A percentile compares a stretch with the other conserved stretches of the same genome.
Conservation (phyloP, 208 protist genomes). For the Wallacemonas collosoma region DNA sequence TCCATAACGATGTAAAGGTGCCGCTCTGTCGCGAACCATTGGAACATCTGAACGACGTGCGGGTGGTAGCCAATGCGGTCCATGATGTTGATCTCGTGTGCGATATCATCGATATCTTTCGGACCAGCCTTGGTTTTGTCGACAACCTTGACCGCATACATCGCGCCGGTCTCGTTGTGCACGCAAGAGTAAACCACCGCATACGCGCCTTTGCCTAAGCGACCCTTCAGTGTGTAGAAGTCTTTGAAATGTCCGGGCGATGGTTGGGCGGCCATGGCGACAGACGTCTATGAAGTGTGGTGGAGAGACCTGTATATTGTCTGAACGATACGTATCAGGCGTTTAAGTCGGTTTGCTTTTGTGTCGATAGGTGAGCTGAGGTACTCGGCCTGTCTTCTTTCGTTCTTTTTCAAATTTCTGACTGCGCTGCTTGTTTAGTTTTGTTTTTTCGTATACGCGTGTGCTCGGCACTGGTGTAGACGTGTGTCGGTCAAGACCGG, state of each 20-base stretch:
- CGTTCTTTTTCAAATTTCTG: too few relatives aligned
- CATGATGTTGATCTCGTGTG: constrained; percentile 83
- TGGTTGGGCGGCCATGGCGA: constrained; percentile 16
- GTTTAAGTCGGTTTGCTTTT: neutral
- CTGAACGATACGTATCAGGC: neutral
- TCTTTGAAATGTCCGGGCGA: constrained; percentile 49
- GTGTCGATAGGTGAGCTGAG: neutral
- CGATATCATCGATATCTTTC: constrained; percentile 75
- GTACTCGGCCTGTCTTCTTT: too few relatives aligned
- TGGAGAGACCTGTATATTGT: constrained; percentile 11
- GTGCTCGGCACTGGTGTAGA: too few relatives aligned
- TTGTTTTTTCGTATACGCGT: neutral
- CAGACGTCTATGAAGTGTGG: too few relatives aligned
- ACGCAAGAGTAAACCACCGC: constrained; percentile 74
- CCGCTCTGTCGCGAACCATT: constrained; percentile 90
- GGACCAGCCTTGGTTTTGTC: constrained; percentile 72
- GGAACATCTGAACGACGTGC: constrained; percentile 92
- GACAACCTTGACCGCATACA: constrained; percentile 82
- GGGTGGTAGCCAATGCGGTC: constrained; percentile 66
- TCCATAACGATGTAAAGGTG: constrained; percentile 97
- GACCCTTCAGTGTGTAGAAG: constrained; percentile 47
- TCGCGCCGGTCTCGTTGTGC: constrained; percentile 44
- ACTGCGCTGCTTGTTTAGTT: neutral
- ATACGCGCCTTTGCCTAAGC: constrained; percentile 77
- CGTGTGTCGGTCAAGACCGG: neutral